Evolutionary conservation across 2,329 filamentous ascomycete species (phyloP).

Genomic region (Pyrenophora graminea): DNA sequence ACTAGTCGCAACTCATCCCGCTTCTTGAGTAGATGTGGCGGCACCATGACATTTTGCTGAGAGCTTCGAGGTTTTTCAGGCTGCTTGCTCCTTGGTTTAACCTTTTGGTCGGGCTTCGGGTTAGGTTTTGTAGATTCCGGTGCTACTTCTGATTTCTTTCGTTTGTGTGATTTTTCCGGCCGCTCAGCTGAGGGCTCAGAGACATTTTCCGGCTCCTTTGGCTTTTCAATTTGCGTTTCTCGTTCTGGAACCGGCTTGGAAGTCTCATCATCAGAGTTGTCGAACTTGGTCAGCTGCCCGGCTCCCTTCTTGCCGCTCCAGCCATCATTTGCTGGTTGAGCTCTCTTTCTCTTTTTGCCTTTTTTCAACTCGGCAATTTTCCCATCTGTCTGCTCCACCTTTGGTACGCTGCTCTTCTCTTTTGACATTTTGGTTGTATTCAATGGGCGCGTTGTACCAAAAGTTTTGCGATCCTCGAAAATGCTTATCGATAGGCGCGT

Average conservation of each 20-base stretch:
- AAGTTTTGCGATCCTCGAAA: conserved; percentile 23
- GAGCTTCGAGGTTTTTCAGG: neutral
- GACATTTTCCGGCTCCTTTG: neutral
- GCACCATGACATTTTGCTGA: conserved; percentile 17
- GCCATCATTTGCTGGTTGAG: conserved; percentile 14
- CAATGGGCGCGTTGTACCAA: conserved; percentile 6
- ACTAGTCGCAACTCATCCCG: conserved; percentile 54
- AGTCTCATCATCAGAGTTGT: conserved; percentile 13
- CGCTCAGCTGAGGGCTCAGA: neutral
- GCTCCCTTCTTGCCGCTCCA: conserved; percentile 17
- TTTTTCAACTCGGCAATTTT: conserved; percentile 16
- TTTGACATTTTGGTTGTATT: conserved; percentile 20
- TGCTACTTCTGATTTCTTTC: conserved; percentile 2
- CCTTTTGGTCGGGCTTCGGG: conserved; percentile 4
- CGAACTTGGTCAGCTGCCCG: conserved; percentile 23
- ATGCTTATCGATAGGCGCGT: conserved; percentile 32
- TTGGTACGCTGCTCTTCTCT: conserved; percentile 8
- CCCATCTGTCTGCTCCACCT: neutral
- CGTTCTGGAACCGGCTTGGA: neutral
- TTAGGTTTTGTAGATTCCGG: neutral
- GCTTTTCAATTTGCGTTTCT: neutral
- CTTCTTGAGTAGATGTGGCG: conserved; percentile 45
- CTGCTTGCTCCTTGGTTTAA: conserved; percentile 4
- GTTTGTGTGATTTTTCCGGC: conserved; percentile 1
- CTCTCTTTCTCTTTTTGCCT: conserved; percentile 42